phyloP scores from a whole-genome alignment of 805 yeast species.

The Saturnispora bothae region DNA sequence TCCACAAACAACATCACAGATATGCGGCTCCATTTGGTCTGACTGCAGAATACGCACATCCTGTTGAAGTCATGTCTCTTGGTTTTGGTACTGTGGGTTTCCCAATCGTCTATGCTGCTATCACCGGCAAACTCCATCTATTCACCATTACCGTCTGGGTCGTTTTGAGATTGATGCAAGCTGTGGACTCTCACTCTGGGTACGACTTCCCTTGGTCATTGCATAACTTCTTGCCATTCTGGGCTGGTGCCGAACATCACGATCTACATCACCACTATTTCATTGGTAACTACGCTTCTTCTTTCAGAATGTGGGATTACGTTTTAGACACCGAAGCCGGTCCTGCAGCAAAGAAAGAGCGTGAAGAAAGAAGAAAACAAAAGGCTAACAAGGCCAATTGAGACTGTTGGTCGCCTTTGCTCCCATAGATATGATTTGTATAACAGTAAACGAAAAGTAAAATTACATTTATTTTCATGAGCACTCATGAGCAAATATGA shows the following conservation, averaged over 20 bases:
- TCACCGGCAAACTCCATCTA: conserved; percentile 38
- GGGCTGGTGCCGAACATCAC: conserved; percentile 61
- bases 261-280: conserved; percentile 52
- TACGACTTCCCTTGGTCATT: conserved; percentile 55
- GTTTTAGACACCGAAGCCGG: conserved; percentile 46
- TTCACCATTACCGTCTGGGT: conserved; percentile 48
- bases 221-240: conserved; percentile 45
- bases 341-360: conserved; percentile 36
- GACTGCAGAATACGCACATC: conserved; percentile 54
- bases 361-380: conserved; percentile 34
- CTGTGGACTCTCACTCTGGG: conserved; percentile 53
- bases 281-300: conserved; percentile 48
- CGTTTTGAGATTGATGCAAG: conserved; percentile 42
- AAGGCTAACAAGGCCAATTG: conserved; percentile 22
- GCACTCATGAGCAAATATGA: neutral
- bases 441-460: too few species aligned
- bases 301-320: conserved; percentile 51
- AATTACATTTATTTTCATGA: neutral
- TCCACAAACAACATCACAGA: conserved; percentile 51
- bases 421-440: too few species aligned
- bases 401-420: too few species aligned
- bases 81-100: conserved; percentile 54
- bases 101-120: conserved; percentile 43
- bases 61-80: conserved; percentile 44
- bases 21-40: conserved; percentile 56